phyloP scores from a whole-genome alignment of 2,329 filamentous ascomycete genomes.

The Leptographium galeiforme region DNA sequence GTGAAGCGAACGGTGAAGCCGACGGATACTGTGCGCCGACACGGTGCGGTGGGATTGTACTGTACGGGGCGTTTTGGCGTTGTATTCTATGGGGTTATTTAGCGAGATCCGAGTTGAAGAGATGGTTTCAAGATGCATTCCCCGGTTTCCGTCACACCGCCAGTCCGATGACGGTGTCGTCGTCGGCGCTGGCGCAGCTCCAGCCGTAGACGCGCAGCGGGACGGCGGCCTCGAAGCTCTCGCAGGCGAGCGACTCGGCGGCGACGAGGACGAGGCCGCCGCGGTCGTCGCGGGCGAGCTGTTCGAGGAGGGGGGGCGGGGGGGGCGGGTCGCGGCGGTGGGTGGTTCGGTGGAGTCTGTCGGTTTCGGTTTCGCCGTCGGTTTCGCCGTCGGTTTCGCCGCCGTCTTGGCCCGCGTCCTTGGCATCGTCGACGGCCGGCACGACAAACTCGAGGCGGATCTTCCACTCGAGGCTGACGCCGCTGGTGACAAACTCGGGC shows the following conservation, averaged over 20 bases:
- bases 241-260: slow-evolving; percentile 63
- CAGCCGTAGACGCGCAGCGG: slow-evolving; percentile 68
- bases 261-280: slow-evolving; percentile 62
- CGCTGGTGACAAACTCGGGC: slow-evolving; percentile 83
- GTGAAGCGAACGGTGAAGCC: not conserved
- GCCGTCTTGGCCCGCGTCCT: too few relatives aligned
- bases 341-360: not conserved
- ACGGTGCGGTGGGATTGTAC: too few relatives aligned
- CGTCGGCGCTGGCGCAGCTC: slow-evolving; percentile 16
- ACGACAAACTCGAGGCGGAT: slow-evolving; percentile 88
- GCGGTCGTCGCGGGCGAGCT: slow-evolving; percentile 65
- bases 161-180: not conserved
- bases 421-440: too few relatives aligned
- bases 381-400: too few relatives aligned
- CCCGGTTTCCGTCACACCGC: not conserved
- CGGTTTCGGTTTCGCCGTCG: too few relatives aligned
- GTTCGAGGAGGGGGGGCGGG: slow-evolving; percentile 51
- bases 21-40: not conserved
- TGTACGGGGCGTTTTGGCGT: too few relatives aligned
- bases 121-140: too few relatives aligned
- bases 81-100: too few relatives aligned
- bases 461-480: slow-evolving; percentile 78
- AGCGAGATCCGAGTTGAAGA: too few relatives aligned
- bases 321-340: not conserved
- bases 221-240: slow-evolving; percentile 83